Base-by-base conservation (phyloP, 2,329 filamentous ascomycete genomes). In the Hypoxylon sp. region DNA sequence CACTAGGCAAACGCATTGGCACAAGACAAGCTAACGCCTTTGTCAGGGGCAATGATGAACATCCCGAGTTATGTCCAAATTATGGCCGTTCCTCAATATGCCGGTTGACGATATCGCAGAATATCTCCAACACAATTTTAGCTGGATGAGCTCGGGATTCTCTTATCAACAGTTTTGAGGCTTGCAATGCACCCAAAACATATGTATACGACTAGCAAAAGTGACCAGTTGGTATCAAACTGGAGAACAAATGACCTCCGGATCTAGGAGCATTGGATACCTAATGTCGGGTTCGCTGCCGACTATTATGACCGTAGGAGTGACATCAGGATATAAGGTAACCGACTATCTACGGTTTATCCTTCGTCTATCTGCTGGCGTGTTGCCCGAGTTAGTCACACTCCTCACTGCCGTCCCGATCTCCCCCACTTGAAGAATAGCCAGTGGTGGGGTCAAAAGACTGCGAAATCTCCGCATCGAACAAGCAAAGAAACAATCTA, bases 61-160 rank as follows among this genome's bases (percentile, higher is more conserved):
- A 67, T 67, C 29, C 64, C 64, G 64, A 67, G 62, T 55, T 67
- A 63, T 51, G 62, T 59, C 63, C 64, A 65, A 41, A 40, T 30
- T 55, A 45, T 37, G 37, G 5, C 51, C 48, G 38, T 51, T 34
- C 54, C 35, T 42, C 37, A 53, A 50, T 45, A 50, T 57, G 52
- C 55, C 54, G 41, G 41, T 43, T 31, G 47, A 54, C 51, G 49
- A 37, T 55, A 54, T 55, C 47, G 47, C 60, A 56, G 26, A 53
- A 40, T 45, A n/a, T n/a, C n/a, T 54, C 43, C 27, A 36, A 21
- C 41, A 36, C 32, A 26, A 29, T 44, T 40, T 25, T 27, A 37
- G 21, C 31, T 45, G 31, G 52, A 48, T 43, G 32, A 44, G 42
- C 35, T 51, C 17, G 34, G 31, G 38, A 40, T 31, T 12, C 9